phyloP scores from a whole-genome alignment of 495 filamentous ascomycete genomes.

The Talaromyces liani region DNA sequence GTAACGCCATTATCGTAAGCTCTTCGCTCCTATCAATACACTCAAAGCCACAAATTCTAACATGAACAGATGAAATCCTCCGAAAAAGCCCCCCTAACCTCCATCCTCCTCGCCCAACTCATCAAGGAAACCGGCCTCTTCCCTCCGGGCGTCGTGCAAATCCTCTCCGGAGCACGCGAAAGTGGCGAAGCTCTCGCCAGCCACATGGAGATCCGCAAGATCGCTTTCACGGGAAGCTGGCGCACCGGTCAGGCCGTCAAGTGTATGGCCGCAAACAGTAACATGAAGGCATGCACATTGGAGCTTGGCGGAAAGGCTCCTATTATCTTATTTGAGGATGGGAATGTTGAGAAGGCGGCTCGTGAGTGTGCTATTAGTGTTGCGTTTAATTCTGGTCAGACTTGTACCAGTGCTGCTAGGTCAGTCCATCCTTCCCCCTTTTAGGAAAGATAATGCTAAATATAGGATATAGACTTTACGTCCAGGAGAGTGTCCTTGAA shows the following conservation, averaged over 20 bases:
- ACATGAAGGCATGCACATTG: conserved; percentile 86
- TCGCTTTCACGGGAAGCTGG: conserved; percentile 87
- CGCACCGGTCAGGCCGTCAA: conserved; percentile 79
- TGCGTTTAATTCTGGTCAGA: conserved; percentile 72
- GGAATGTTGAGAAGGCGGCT: conserved; percentile 76
- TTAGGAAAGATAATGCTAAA: not conserved
- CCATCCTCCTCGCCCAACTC: conserved; percentile 59
- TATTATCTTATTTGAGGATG: conserved; percentile 80
- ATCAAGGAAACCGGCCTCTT: conserved; percentile 47
- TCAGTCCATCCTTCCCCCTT: conserved; percentile 57
- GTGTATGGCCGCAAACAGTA: conserved; percentile 69
- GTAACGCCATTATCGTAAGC: conserved; percentile 47
- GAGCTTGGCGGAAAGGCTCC: conserved; percentile 93
- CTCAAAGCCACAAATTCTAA: conserved; percentile 44
- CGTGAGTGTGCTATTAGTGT: conserved; percentile 71
- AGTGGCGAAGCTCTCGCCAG: conserved; percentile 41
- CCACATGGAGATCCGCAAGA: conserved; percentile 64
- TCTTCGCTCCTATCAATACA: conserved; percentile 38
- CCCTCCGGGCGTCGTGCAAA: conserved; percentile 49
- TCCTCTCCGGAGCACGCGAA: conserved; percentile 49
- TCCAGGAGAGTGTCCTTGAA: conserved; percentile 66
- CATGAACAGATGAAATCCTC: conserved; percentile 41
- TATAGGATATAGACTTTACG: conserved; percentile 28
- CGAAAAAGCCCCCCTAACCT: conserved; percentile 47
- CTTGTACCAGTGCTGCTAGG: conserved; percentile 67